Evolutionary conservation across 2,329 filamentous ascomycete genomes (phyloP), one percentile per base, ranked within the genome.

Genomic region (Aureobasidium sp.): DNA sequence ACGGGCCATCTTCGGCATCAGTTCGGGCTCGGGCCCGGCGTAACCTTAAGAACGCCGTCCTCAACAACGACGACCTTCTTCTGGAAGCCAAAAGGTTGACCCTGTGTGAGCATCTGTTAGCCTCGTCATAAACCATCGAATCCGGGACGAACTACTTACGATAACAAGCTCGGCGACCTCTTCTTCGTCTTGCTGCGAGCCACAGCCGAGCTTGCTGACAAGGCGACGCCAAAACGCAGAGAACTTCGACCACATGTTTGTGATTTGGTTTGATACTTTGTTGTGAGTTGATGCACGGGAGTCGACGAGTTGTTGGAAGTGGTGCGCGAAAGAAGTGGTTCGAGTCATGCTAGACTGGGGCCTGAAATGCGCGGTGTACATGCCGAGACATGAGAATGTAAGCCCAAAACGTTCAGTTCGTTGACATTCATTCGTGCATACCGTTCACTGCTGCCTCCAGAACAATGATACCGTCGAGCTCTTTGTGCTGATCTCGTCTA

Each of bases 291-390:
- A 27, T 29, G 23, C 17, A 29, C 21, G 17, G 42, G 35, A 15
- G 33, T 40, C 23, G 50, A 53, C 17, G 29, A 25, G n/a, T 25
- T n/a, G 35, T 53, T 29, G 17, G 17, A 40, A 19, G 50, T 23
- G 47, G 10, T 25, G 15, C 33, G 33, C 6, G 47, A 35, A 37
- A 37, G 17, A 13, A 19, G 33, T n/a, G 8, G 23, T 11, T 40
- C 50, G 50, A 53, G 50, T 53, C 50, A 53, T 53, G 50, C 50
- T 53, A 53, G 50, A 19, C 29, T 19, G 29, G 47, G 19, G 19
- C 31, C n/a, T 23, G 9, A 31, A 37, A 9, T 23, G 6, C 25
- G 21, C 13, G 21, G 6, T 19, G 17, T 51, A 51, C 47, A 51
- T 38, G 47, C 47, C 47, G 47, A 51, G 33, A 51, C 46, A 38